A percentile compares a stretch with the other conserved stretches of the same genome.
Conservation (phyloP, 148 eudicot genomes). For the Spergularia bocconei region DNA sequence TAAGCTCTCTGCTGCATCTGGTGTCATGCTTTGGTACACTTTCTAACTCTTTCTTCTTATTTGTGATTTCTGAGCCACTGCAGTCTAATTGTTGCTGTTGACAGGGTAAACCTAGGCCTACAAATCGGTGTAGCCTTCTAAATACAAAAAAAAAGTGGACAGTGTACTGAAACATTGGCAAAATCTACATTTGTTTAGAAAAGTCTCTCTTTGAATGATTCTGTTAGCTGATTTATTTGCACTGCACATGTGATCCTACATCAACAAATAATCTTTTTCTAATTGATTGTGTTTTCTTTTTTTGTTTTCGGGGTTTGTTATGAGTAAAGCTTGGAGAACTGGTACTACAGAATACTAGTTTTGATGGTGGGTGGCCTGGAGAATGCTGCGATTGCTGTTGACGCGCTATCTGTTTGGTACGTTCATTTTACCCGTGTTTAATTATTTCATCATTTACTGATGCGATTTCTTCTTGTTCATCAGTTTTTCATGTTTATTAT, state of each 20-base stretch:
- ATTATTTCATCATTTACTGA: neutral
- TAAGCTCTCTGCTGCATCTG: constrained; percentile 60
- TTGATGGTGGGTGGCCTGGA: constrained; percentile 41
- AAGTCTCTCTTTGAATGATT: no score
- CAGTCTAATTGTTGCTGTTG: no score
- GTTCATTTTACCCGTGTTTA: neutral
- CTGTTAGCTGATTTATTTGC: no score
- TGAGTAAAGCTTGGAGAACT: constrained; percentile 43
- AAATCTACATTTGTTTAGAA: no score
- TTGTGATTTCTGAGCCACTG: neutral
- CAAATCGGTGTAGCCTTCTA: no score
- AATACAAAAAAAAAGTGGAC: no score
- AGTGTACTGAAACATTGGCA: no score
- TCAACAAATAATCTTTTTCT: neutral
- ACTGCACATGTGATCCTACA: no score
- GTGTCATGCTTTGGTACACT: constrained; percentile 63
- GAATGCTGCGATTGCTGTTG: constrained; percentile 48
- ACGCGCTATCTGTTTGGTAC: constrained; percentile 49
- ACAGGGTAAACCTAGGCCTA: no score
- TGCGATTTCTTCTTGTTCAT: neutral
- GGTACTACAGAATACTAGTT: constrained; percentile 52
- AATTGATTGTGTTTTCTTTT: neutral
- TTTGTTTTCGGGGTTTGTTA: neutral
- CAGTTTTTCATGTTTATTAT: neutral
- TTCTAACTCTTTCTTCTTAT: neutral